Percentiles rank a stretch among this genome's conserved stretches.
These are phyloP conservation scores for Endocalyx cinctus DNA, from an alignment of 2,329 filamentous ascomycete species.

Conservation along the genomic window DNA sequence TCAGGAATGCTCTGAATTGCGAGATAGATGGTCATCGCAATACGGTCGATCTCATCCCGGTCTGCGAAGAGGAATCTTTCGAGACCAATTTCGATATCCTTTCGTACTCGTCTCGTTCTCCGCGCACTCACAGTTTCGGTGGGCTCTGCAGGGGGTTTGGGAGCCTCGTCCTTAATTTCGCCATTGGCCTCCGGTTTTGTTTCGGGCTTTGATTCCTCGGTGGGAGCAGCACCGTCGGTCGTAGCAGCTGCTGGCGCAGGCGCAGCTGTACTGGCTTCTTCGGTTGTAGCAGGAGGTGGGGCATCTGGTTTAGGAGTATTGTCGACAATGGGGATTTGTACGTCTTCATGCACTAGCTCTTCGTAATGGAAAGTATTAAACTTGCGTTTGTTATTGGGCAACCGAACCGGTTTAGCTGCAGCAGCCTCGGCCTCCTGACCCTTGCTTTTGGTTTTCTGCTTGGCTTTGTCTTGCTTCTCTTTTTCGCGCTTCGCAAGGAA, in stretches of 20 bases:
- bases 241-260: slow-evolving; percentile 14
- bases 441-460: slow-evolving; percentile 57
- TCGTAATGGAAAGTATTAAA: slow-evolving; percentile 71
- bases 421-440: slow-evolving; percentile 51
- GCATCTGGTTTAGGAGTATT: slow-evolving; percentile 14
- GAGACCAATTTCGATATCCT: slow-evolving; percentile 70
- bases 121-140: slow-evolving; percentile 29
- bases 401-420: slow-evolving; percentile 50
- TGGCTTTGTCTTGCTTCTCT: slow-evolving; percentile 65
- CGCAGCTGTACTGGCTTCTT: slow-evolving; percentile 8
- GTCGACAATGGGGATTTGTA: slow-evolving; percentile 31
- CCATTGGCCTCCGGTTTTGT: slow-evolving; percentile 12
- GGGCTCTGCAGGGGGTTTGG: slow-evolving; percentile 26
- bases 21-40: slow-evolving; percentile 79
- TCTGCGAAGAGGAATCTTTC: slow-evolving; percentile 69
- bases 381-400: slow-evolving; percentile 69
- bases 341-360: slow-evolving; percentile 56
- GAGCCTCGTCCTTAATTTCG: slow-evolving; percentile 15
- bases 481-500: slow-evolving; percentile 80
- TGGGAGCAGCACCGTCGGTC: slow-evolving; percentile 12
- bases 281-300: slow-evolving; percentile 8
- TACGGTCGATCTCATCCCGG: slow-evolving; percentile 72
- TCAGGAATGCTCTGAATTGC: slow-evolving; percentile 80
- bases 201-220: slow-evolving; percentile 14
- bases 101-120: slow-evolving; percentile 53